These are phyloP conservation scores for Herpetospermum pedunculosum DNA, from an alignment of 306 rosid species.

Conservation along the genomic window DNA sequence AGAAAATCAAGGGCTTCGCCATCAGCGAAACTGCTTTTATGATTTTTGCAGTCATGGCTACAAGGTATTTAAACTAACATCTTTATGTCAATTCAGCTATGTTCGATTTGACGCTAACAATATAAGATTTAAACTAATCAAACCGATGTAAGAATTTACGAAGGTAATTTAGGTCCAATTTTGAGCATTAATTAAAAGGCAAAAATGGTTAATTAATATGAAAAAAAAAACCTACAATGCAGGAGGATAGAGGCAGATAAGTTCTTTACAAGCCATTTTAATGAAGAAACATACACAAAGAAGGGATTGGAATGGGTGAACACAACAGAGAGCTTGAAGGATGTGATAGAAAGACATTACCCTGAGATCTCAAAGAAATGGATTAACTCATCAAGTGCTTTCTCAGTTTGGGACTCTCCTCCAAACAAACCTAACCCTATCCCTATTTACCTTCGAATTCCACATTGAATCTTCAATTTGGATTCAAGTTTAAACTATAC, in stretches of 20 bases:
- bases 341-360: constrained; percentile 48
- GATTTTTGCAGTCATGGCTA: constrained; percentile 46
- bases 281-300: constrained; percentile 39
- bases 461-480: too few relatives aligned
- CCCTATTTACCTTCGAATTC: constrained; percentile 30
- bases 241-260: constrained; percentile 76
- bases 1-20: constrained; percentile 65
- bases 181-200: too few relatives aligned
- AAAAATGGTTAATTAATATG: too few relatives aligned
- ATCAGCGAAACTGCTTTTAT: constrained; percentile 60
- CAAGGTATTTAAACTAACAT: too few relatives aligned
- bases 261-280: constrained; percentile 55
- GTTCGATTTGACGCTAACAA: too few relatives aligned
- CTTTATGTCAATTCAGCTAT: too few relatives aligned
- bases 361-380: constrained; percentile 42
- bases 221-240: neutral
- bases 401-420: constrained; percentile 52
- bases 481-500: too few relatives aligned
- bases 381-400: constrained; percentile 60
- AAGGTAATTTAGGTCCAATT: too few relatives aligned
- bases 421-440: constrained; percentile 28
- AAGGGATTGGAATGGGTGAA: constrained; percentile 62
- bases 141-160: too few relatives aligned
- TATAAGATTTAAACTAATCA: too few relatives aligned
- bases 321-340: constrained; percentile 51